Base-by-base conservation (phyloP, 129 eudicot genomes). In the Apium graveolens region DNA sequence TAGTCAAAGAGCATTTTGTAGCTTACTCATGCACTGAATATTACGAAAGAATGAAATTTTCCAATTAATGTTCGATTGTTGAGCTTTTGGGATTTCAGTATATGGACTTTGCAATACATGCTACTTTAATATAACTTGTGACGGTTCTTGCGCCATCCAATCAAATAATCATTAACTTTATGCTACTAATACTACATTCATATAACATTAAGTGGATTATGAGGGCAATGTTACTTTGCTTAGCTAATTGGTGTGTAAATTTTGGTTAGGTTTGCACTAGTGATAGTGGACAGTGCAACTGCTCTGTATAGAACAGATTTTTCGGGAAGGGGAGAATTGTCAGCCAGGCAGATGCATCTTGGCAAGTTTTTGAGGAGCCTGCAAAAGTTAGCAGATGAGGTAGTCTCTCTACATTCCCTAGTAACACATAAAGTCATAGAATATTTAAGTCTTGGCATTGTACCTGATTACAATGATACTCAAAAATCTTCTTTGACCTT, bases 291-390 rank as follows among this genome's bases (percentile, higher is more conserved):
- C 79, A 94, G 97, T 84, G 97, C 98, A 45, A 94, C 98, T 73
- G 97, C 98, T 10, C 97, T 94, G 27, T 94, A 94, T 86, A 88
- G 98, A 75, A 94, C 98, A 17, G 93, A 91, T 84, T 94, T 94
- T 80, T 94, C 96, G 1, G 98, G 98, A 45, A 91, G 98, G 78
- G 98, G 98, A 70, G 98, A 94, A 78, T 57, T 94, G 81, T 94
- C 98, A 46, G 98, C 98, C 35, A 86, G 97, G 71, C 97, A 91
- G 66, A 94, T 94, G 97, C 98, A 91, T 87, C 98, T 94, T 83
- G 98, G 97, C 3, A 94, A 94, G 89, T 94, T 94, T 79, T 82
- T 94, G 82, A 88, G 98, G 82, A 91, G 97, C 88, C 97, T 94
- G 84, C 97, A 94, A 76, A 94, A 94, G 81, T 80, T 94, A 78